Conservation (phyloP, 306 rosid genomes). For the Inga oerstediana region DNA sequence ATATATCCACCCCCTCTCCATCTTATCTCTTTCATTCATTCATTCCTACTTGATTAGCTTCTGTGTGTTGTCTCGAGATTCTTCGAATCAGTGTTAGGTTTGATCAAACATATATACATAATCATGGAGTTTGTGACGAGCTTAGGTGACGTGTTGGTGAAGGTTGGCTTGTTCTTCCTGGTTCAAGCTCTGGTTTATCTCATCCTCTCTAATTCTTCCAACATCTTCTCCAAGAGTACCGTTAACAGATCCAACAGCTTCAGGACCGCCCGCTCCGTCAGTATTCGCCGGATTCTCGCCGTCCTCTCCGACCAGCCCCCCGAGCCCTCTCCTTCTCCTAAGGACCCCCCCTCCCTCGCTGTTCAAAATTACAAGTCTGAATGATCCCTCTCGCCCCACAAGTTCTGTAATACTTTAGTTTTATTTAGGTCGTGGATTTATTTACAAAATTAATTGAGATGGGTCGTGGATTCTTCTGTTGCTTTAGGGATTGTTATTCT, state of each 20-base stretch:
- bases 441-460: constrained; percentile 6
- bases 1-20: constrained; percentile 21
- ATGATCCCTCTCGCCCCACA: background rate
- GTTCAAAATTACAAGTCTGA: constrained; percentile 13
- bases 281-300: constrained; percentile 71
- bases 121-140: constrained; percentile 38
- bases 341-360: constrained; percentile 37
- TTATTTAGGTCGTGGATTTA: background rate
- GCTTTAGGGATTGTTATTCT: background rate
- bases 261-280: constrained; percentile 62
- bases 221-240: constrained; percentile 58
- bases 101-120: no score
- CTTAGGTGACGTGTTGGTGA: constrained; percentile 56
- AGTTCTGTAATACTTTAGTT: background rate
- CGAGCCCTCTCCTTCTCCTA: constrained; percentile 62
- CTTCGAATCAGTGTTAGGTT: constrained; percentile 1
- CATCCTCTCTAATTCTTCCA: constrained; percentile 80
- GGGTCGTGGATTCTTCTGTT: background rate
- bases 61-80: background rate
- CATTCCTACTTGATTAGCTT: background rate
- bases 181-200: constrained; percentile 80
- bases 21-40: background rate
- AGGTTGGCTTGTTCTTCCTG: constrained; percentile 60
- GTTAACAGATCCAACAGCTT: constrained; percentile 60
- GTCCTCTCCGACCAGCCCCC: constrained; percentile 71